phyloP scores from a whole-genome alignment of 352 stramenopile species.

The Elongisporangium prolatum region DNA sequence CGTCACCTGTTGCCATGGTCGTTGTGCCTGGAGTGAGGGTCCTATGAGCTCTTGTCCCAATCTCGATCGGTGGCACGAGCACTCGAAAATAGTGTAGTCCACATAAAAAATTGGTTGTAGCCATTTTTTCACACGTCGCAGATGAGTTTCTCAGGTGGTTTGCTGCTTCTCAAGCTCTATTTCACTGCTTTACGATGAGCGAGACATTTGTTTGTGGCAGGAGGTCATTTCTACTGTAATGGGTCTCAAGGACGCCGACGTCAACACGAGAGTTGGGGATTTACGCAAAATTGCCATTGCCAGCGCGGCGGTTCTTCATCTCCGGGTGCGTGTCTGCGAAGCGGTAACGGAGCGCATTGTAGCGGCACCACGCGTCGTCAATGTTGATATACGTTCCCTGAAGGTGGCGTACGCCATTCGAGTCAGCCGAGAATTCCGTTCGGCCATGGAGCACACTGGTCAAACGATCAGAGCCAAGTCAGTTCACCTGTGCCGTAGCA shows the following conservation, averaged over 20 bases:
- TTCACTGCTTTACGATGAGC: neutral
- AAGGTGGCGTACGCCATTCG: constrained; percentile 72
- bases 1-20: neutral
- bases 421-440: constrained; percentile 64
- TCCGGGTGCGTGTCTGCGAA: constrained; percentile 32
- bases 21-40: neutral
- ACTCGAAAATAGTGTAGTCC: neutral
- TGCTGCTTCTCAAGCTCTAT: neutral
- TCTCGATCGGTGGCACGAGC: neutral
- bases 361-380: constrained; percentile 81
- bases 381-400: constrained; percentile 88
- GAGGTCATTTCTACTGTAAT: neutral
- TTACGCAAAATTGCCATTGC: constrained; percentile 72
- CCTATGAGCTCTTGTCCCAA: neutral
- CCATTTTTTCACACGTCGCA: neutral
- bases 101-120: neutral
- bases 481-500: neutral
- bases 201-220: neutral
- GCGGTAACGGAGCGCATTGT: constrained; percentile 64
- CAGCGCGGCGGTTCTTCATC: constrained; percentile 62
- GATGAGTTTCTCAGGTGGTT: neutral
- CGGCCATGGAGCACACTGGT: constrained; percentile 68
- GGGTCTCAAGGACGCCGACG: neutral
- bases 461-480: neutral
- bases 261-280: neutral